These are phyloP conservation scores for Microbotryum silenes-acaulis DNA, from an alignment of 1,284 basidiomycete species.

Conservation along the genomic window DNA sequence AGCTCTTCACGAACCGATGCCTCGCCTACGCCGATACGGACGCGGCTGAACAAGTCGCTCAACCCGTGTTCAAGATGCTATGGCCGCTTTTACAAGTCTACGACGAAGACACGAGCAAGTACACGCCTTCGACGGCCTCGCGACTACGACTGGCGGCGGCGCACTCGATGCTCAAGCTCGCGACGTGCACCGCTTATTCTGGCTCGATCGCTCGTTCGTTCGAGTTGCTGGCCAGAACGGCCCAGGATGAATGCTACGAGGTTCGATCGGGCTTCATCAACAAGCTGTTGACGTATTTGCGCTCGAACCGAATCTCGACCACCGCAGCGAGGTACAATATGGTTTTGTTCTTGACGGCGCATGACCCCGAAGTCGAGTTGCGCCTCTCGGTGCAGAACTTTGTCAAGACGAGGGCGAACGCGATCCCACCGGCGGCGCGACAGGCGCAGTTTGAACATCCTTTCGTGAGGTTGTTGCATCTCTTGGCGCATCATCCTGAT, in stretches of 20 bases:
- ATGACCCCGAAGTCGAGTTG: conserved; percentile 83
- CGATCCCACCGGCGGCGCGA: conserved; percentile 47
- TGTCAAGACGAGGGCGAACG: neutral
- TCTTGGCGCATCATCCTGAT: conserved; percentile 91
- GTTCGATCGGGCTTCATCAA: conserved; percentile 71
- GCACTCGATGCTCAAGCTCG: conserved; percentile 70
- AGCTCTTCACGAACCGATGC: conserved; percentile 69
- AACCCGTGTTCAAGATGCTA: conserved; percentile 67
- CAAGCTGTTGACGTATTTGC: conserved; percentile 61
- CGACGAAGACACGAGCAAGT: conserved; percentile 3
- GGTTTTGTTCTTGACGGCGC: conserved; percentile 76
- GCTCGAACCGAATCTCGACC: conserved; percentile 37
- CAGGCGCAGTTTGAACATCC: conserved; percentile 68
- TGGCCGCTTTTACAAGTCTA: conserved; percentile 53
- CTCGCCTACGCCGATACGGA: conserved; percentile 53
- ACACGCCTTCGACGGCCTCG: conserved; percentile 31
- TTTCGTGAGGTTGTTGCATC: conserved; percentile 75
- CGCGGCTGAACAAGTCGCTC: conserved; percentile 55
- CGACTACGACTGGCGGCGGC: conserved; percentile 71
- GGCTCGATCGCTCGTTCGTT: conserved; percentile 27
- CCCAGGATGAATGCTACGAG: conserved; percentile 75
- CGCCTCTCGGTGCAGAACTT: conserved; percentile 12
- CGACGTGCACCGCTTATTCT: conserved; percentile 52
- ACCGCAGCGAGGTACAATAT: conserved; percentile 67
- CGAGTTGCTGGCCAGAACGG: conserved; percentile 24